Evolutionary conservation across 192 early-diverging fungal genomes (phyloP).

Genomic region (Podila epicladia): DNA sequence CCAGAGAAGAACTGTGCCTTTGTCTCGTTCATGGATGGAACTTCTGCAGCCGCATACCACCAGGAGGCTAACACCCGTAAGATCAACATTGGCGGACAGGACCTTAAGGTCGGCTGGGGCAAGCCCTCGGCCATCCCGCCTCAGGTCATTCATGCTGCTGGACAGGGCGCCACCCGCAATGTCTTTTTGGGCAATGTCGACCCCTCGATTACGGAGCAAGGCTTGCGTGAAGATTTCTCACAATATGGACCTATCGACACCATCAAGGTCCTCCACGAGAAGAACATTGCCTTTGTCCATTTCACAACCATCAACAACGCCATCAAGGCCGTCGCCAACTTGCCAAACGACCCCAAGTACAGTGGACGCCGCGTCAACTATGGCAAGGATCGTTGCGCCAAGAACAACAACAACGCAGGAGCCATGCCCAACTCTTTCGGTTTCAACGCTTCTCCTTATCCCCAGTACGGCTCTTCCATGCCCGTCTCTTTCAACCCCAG

Average conservation of each 20-base stretch:
- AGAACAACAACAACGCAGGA: constrained; percentile 8
- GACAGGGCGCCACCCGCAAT: constrained; percentile 75
- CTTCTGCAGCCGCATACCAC: constrained; percentile 70
- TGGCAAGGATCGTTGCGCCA: constrained; percentile 87
- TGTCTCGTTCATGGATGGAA: constrained; percentile 79
- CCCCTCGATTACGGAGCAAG: constrained; percentile 65
- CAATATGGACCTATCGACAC: constrained; percentile 80
- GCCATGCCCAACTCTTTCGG: constrained; percentile 32
- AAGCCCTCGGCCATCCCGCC: constrained; percentile 63
- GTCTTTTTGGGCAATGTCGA: constrained; percentile 86
- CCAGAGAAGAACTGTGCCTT: constrained; percentile 86
- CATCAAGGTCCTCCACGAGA: constrained; percentile 75
- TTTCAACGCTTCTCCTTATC: constrained; percentile 25
- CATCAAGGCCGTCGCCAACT: constrained; percentile 73
- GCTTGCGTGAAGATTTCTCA: constrained; percentile 65
- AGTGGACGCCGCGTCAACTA: constrained; percentile 71
- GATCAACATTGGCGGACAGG: constrained; percentile 63
- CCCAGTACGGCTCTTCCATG: constrained; percentile 20
- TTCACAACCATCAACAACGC: constrained; percentile 75
- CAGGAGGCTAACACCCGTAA: constrained; percentile 60
- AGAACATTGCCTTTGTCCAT: constrained; percentile 88
- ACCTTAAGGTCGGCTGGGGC: constrained; percentile 84
- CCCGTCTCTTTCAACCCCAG: constrained; percentile 35
- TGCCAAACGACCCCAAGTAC: constrained; percentile 70
- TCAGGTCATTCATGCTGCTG: constrained; percentile 66